Percentiles rank a stretch among this genome's conserved stretches.
These are phyloP conservation scores for Claviceps pazoutovae DNA, from an alignment of 2,329 filamentous ascomycete species.

Conservation along the genomic window DNA sequence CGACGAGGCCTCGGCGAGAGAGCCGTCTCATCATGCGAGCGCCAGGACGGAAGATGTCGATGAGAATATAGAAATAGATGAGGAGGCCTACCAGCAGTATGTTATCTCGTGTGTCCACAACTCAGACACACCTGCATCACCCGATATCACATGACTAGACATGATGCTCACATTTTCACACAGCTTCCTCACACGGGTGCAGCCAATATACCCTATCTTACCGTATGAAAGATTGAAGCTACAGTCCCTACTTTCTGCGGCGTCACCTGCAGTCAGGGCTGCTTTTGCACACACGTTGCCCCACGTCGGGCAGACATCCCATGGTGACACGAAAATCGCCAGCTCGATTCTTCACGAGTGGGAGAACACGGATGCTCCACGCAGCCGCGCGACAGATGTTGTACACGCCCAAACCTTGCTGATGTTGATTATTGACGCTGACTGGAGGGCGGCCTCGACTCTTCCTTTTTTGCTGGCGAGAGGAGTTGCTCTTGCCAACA, in stretches of 20 bases:
- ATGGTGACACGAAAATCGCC: slow-evolving; percentile 30
- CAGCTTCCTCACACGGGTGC: slow-evolving; percentile 50
- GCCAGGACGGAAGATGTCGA: slow-evolving; percentile 15
- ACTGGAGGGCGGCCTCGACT: slow-evolving; percentile 35
- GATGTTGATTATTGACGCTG: slow-evolving; percentile 51
- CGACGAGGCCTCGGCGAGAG: slow-evolving; percentile 23
- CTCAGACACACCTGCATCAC: neutral
- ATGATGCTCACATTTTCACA: neutral
- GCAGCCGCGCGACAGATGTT: slow-evolving; percentile 29
- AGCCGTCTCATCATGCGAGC: slow-evolving; percentile 21
- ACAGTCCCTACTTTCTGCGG: slow-evolving; percentile 40
- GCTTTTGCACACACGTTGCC: slow-evolving; percentile 52
- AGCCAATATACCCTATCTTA: slow-evolving; percentile 54
- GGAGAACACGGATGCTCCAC: slow-evolving; percentile 29
- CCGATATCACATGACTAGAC: neutral
- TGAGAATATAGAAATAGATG: slow-evolving; percentile 19
- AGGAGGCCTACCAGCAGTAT: slow-evolving; percentile 32
- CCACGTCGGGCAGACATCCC: slow-evolving; percentile 31
- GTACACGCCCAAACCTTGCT: slow-evolving; percentile 54
- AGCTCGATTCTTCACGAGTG: slow-evolving; percentile 36
- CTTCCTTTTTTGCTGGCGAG: slow-evolving; percentile 42
- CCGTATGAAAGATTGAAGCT: slow-evolving; percentile 42
- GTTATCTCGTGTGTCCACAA: slow-evolving; percentile 9
- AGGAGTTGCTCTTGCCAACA: slow-evolving; percentile 51
- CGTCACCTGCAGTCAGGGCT: slow-evolving; percentile 41